Evolutionary conservation across 192 early-diverging fungal genomes (phyloP), one percentile per base, ranked within the genome.

Genomic region (Coemansia sp.): DNA sequence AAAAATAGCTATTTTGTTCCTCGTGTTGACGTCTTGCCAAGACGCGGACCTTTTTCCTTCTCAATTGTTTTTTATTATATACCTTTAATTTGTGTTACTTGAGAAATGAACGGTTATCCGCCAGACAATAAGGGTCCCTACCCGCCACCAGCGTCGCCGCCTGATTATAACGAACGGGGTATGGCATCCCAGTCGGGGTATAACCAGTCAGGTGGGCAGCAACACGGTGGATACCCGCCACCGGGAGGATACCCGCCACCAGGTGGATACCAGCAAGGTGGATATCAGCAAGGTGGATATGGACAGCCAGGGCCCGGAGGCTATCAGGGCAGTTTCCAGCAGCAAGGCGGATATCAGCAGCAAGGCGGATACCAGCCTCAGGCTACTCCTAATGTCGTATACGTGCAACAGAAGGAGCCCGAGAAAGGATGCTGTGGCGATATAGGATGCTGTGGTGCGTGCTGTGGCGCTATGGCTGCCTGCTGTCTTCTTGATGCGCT

Each of bases 401-500:
- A 49, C 25, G 55, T 66, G 35, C 59, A 65, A 25, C 59, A 66
- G 16, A 64, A 66, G 60, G 59, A 41, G 35, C 29, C 35, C 3
- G 25, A 62, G 11, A 25, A 62, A 55, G 38, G 52, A 26, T 35
- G 25, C 51, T 51, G 52, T 29, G 38, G 17, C n/a, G 52, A 51
- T 51, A 51, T 51, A 2, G 49, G 51, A 6, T 61, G 59, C 59
- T 69, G 60, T 37, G 41, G 67, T 58, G 60, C 59, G 23, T 69
- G 59, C 61, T 69, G 67, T 61, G 29, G 41, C 11, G 49, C 49
- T 5, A 35, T 68, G 19, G 50, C 53, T 29, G 48, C 50, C 22
- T 61, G 57, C 66, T 68, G 66, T 29, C 50, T 57, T 35, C 41
- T 67, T 1, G 66, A 68, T 17, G 58, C 43, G 26, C 19, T 68